Conservation (phyloP, 176 grass and related monocot genomes). For the Triticum dicoccoides region DNA sequence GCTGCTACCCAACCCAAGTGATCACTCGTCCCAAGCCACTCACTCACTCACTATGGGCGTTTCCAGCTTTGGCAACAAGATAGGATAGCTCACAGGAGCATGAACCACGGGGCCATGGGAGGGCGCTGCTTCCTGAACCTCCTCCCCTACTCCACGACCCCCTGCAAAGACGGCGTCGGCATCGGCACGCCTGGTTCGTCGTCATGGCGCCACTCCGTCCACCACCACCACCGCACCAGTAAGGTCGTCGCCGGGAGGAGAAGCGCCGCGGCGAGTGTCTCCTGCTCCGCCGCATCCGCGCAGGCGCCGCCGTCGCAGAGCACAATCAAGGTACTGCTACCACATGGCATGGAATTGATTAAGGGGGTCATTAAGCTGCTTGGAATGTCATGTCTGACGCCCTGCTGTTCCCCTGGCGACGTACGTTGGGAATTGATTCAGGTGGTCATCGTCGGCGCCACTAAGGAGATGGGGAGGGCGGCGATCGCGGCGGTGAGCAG, state of each 20-base stretch:
- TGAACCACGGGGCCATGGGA: no score
- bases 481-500: constrained; percentile 60
- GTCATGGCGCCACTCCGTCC: constrained; percentile 25
- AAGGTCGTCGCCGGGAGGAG: neutral
- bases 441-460: constrained; percentile 76
- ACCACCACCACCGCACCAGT: neutral
- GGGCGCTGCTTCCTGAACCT: neutral
- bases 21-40: no score
- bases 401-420: neutral
- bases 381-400: neutral
- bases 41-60: no score
- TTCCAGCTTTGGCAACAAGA: no score
- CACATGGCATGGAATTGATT: no score
- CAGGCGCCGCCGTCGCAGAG: constrained; percentile 54
- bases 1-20: no score
- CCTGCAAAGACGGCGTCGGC: neutral
- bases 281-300: neutral
- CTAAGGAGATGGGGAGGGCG: constrained; percentile 64
- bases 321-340: constrained; percentile 56
- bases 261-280: constrained; percentile 24
- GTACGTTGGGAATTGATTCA: neutral
- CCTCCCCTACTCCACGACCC: neutral
- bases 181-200: constrained; percentile 26
- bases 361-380: neutral
- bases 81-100: no score